These are phyloP conservation scores for Sporothrix globosa DNA, from an alignment of 2,329 filamentous ascomycete genomes.

Conservation along the genomic window DNA sequence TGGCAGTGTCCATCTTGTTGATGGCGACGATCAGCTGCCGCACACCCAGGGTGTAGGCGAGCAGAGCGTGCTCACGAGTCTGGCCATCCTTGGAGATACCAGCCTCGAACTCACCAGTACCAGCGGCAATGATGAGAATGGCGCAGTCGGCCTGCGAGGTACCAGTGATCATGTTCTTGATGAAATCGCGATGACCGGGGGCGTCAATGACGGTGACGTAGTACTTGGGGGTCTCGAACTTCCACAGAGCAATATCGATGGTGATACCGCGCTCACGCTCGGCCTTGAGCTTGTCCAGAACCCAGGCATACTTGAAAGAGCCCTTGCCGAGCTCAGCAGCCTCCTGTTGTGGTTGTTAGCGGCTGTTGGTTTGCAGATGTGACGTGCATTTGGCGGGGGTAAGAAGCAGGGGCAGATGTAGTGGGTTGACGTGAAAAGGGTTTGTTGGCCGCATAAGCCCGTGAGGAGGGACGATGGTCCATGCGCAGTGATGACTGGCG, in stretches of 20 bases:
- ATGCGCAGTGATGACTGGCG: slow-evolving; percentile 28
- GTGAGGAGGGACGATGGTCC: slow-evolving; percentile 17
- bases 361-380: not conserved
- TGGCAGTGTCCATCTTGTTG: slow-evolving; percentile 99
- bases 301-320: slow-evolving; percentile 99
- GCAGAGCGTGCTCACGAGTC: slow-evolving; percentile 99
- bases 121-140: slow-evolving; percentile 99
- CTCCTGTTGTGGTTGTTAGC: slow-evolving; percentile 64
- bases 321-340: slow-evolving; percentile 99
- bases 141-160: slow-evolving; percentile 99
- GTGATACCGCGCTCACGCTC: slow-evolving; percentile 99
- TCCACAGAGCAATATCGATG: slow-evolving; percentile 99
- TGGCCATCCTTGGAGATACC: slow-evolving; percentile 99
- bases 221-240: slow-evolving; percentile 99
- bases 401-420: not conserved
- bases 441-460: slow-evolving; percentile 1
- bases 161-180: slow-evolving; percentile 99
- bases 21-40: slow-evolving; percentile 99
- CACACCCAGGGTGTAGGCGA: slow-evolving; percentile 99
- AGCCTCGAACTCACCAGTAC: slow-evolving; percentile 99
- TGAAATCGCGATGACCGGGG: slow-evolving; percentile 99
- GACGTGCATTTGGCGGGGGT: not conserved
- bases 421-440: not conserved
- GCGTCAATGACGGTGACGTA: slow-evolving; percentile 98
- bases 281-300: slow-evolving; percentile 99